Percentiles rank a stretch among this genome's conserved stretches.
phyloP scores from a whole-genome alignment of 768 basidiomycete genomes.

The Cystobasidium ongulense region DNA sequence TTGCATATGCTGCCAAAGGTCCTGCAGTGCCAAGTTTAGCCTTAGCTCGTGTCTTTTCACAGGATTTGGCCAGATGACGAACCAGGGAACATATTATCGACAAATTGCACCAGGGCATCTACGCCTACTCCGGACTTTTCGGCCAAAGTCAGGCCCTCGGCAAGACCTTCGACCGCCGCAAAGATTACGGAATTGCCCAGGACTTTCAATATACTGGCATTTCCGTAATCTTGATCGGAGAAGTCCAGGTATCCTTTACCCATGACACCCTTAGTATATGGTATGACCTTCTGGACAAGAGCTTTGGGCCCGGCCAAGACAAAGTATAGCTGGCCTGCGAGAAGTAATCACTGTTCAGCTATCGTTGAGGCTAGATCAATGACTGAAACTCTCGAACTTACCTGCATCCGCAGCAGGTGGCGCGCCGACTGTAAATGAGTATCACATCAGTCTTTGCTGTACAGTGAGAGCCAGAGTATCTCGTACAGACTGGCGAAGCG shows the following conservation, averaged over 20 bases:
- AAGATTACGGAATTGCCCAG: slow-evolving; percentile 21
- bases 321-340: slow-evolving; percentile 26
- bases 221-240: slow-evolving; percentile 6
- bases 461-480: background rate
- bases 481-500: slow-evolving; percentile 24
- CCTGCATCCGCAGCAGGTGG: slow-evolving; percentile 12
- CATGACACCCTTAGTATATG: slow-evolving; percentile 27
- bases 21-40: background rate
- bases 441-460: background rate
- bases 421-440: slow-evolving; percentile 1
- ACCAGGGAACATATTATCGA: slow-evolving; percentile 18
- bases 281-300: slow-evolving; percentile 21
- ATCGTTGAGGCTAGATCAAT: background rate
- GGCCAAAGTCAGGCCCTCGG: slow-evolving; percentile 25
- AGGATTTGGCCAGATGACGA: background rate
- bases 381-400: background rate
- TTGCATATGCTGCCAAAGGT: slow-evolving; percentile 16
- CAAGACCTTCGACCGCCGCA: slow-evolving; percentile 6
- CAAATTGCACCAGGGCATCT: slow-evolving; percentile 13
- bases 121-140: slow-evolving; percentile 32
- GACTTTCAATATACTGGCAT: slow-evolving; percentile 25
- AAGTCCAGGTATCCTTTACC: slow-evolving; percentile 29
- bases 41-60: background rate
- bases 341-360: background rate
- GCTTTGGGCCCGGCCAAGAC: slow-evolving; percentile 27